Evolutionary conservation across 306 rosid species (phyloP).

Genomic region (Styphnolobium japonicum): DNA sequence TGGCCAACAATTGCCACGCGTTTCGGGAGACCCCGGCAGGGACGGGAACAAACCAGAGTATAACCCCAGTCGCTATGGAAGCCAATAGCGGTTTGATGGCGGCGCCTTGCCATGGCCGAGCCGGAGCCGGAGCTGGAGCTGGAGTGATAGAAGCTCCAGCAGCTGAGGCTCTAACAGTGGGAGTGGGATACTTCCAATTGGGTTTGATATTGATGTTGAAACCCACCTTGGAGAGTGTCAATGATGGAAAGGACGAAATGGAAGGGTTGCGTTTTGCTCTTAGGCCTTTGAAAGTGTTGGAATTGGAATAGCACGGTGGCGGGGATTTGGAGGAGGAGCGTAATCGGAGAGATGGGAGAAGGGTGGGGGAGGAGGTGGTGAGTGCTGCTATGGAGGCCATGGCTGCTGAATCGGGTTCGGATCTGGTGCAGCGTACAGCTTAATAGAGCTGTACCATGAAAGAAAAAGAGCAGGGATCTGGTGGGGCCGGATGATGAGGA

Average conservation of each 20-base stretch:
- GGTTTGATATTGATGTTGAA: not conserved
- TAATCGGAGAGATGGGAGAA: constrained; percentile 59
- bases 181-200: not conserved
- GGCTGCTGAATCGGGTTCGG: constrained; percentile 1
- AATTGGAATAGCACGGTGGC: not conserved
- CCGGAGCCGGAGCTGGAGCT: constrained; percentile 34
- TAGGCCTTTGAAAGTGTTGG: not conserved
- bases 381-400: constrained; percentile 85
- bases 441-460: constrained; percentile 9
- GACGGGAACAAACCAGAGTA: constrained; percentile 83
- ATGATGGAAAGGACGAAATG: not conserved
- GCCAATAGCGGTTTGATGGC: constrained; percentile 75
- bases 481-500: not conserved
- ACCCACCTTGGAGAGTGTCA: not conserved
- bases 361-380: constrained; percentile 33
- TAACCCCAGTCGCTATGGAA: constrained; percentile 70
- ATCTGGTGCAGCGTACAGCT: constrained; percentile 17
- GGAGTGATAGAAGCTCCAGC: constrained; percentile 30
- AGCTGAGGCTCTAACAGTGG: constrained; percentile 39
- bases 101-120: constrained; percentile 88
- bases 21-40: constrained; percentile 70
- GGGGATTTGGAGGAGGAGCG: constrained; percentile 24
- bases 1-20: constrained; percentile 91
- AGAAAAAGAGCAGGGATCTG: not conserved
- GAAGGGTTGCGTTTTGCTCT: not conserved